A percentile compares a stretch with the other conserved stretches of the same genome.
phyloP scores from a whole-genome alignment of 169 alveolate species.

The Plasmodium coatneyi region DNA sequence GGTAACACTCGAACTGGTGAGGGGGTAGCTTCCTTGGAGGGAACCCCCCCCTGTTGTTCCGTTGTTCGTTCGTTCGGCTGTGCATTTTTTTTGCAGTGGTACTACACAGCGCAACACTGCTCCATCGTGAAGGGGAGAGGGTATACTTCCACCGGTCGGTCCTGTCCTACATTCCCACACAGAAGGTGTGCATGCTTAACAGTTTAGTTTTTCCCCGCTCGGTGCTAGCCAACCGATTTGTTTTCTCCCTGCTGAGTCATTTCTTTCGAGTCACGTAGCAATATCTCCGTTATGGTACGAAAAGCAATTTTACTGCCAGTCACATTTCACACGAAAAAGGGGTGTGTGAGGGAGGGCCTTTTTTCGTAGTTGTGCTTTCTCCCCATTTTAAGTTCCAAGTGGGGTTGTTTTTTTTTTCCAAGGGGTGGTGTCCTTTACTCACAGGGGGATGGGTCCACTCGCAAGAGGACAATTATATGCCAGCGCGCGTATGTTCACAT shows the following conservation, averaged over 20 bases:
- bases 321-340: not conserved
- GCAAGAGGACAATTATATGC: not conserved
- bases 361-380: not conserved
- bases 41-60: not conserved
- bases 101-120: not conserved
- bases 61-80: not conserved
- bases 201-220: not conserved
- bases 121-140: not conserved
- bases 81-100: not conserved
- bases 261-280: not conserved
- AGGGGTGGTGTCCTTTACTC: not conserved
- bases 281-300: not conserved
- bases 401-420: not conserved
- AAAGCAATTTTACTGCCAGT: not conserved
- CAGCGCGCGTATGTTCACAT: not conserved
- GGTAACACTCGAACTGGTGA: not conserved
- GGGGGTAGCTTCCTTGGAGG: not conserved
- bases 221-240: not conserved
- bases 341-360: not conserved
- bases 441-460: not conserved
- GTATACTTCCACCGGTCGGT: not conserved
- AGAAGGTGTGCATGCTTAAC: not conserved
- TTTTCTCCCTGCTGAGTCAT: not conserved
- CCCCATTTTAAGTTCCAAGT: not conserved
- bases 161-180: not conserved